phyloP scores from a whole-genome alignment of 2,329 filamentous ascomycete species.

The Microdochium paspali region DNA sequence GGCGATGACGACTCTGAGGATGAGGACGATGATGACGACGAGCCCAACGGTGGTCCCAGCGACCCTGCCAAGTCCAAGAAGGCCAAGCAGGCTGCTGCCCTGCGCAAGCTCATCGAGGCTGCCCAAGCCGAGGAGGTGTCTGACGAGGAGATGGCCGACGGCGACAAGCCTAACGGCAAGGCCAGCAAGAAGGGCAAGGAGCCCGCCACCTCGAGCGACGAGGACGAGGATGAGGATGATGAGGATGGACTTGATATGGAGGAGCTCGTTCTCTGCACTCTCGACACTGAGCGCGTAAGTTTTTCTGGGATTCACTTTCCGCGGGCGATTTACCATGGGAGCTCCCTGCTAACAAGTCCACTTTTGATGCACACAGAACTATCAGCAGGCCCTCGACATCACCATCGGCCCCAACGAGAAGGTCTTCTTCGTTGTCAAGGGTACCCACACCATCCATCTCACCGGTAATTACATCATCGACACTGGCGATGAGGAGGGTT shows the following conservation, averaged over 20 bases:
- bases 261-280: constrained; percentile 90
- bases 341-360: neutral
- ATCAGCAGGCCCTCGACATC: constrained; percentile 91
- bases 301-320: constrained; percentile 2
- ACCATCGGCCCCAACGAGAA: constrained; percentile 81
- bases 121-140: constrained; percentile 48
- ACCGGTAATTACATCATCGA: constrained; percentile 92
- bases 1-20: constrained; percentile 43
- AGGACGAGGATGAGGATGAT: constrained; percentile 50
- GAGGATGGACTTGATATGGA: constrained; percentile 62
- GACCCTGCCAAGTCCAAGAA: constrained; percentile 86
- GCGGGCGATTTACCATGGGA: neutral
- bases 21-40: constrained; percentile 51
- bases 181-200: constrained; percentile 63
- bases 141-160: constrained; percentile 58
- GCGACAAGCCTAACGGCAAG: constrained; percentile 51
- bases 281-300: constrained; percentile 83
- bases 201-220: constrained; percentile 40
- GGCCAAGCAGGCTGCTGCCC: constrained; percentile 67
- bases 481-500: constrained; percentile 52
- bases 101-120: constrained; percentile 68
- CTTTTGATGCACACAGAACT: constrained; percentile 50
- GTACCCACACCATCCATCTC: constrained; percentile 82
- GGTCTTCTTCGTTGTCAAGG: constrained; percentile 85
- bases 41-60: constrained; percentile 81